Percentiles rank a stretch among this genome's conserved stretches.
These are phyloP conservation scores for Quercus parvula DNA, from an alignment of 306 rosid species.

Conservation along the genomic window DNA sequence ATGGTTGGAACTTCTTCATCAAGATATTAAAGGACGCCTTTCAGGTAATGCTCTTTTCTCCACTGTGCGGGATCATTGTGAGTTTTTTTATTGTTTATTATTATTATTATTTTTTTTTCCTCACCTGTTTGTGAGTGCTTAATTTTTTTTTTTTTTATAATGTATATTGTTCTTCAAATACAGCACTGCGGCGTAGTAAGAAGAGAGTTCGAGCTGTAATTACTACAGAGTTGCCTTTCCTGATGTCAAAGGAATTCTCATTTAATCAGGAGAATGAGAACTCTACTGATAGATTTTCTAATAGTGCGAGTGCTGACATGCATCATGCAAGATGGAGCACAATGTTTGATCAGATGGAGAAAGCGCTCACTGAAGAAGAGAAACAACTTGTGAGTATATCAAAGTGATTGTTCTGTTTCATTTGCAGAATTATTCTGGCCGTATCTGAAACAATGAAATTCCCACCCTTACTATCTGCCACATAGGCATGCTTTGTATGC, in stretches of 20 bases:
- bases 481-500: not conserved
- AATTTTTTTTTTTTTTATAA: conserved; percentile 6
- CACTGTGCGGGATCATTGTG: conserved; percentile 6
- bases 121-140: not conserved
- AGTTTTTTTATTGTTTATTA: not conserved
- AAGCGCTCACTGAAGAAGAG: conserved; percentile 87
- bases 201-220: conserved; percentile 79
- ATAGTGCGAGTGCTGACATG: conserved; percentile 51
- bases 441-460: not conserved
- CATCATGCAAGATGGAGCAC: conserved; percentile 79
- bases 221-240: conserved; percentile 74
- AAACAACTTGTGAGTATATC: conserved; percentile 73
- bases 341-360: conserved; percentile 84
- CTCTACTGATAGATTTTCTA: conserved; percentile 31
- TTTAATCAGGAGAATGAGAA: conserved; percentile 40
- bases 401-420: not conserved
- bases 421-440: not conserved
- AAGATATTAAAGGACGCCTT: conserved; percentile 90
- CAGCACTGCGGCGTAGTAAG: conserved; percentile 84
- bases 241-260: conserved; percentile 72
- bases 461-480: not conserved
- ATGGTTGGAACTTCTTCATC: conserved; percentile 88
- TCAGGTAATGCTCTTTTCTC: conserved; percentile 45
- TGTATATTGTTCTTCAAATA: conserved; percentile 24
- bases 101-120: too few species aligned